These are phyloP conservation scores for Rhizopogon rudus DNA, from an alignment of 768 basidiomycete species.

Conservation along the genomic window DNA sequence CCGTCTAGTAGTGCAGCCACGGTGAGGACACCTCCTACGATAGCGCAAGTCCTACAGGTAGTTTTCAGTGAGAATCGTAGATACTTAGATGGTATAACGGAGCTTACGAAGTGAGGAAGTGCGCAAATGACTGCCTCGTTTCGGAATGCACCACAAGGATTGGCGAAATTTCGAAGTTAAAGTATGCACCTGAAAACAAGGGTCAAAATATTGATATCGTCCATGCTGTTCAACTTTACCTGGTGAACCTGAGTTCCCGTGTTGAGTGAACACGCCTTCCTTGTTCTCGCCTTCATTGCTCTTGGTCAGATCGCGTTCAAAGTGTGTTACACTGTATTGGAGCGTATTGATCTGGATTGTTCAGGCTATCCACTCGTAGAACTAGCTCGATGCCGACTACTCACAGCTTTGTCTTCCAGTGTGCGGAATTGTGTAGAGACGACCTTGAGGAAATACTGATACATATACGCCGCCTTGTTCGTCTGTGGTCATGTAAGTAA, in stretches of 20 bases:
- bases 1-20: conserved; percentile 88
- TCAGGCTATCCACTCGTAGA: not conserved
- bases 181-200: conserved; percentile 59
- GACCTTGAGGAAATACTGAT: conserved; percentile 99
- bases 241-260: conserved; percentile 73
- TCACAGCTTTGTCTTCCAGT: conserved; percentile 65
- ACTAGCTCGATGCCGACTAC: conserved; percentile 15
- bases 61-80: not conserved
- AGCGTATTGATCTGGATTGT: conserved; percentile 68
- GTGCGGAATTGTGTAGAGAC: conserved; percentile 92
- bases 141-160: conserved; percentile 92
- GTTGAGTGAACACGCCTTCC: conserved; percentile 67
- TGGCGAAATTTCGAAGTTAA: conserved; percentile 97
- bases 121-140: conserved; percentile 91
- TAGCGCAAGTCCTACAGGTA: conserved; percentile 79
- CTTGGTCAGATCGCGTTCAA: conserved; percentile 83
- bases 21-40: conserved; percentile 95
- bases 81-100: not conserved
- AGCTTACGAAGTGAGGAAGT: conserved; percentile 96
- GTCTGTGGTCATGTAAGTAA: conserved; percentile 42
- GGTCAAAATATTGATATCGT: not conserved
- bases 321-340: conserved; percentile 94
- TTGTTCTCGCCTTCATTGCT: conserved; percentile 54
- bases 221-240: conserved; percentile 20
- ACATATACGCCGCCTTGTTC: conserved; percentile 82